Base-by-base conservation (phyloP, 805 yeast species). In the Spencermartinsiella europaea region DNA sequence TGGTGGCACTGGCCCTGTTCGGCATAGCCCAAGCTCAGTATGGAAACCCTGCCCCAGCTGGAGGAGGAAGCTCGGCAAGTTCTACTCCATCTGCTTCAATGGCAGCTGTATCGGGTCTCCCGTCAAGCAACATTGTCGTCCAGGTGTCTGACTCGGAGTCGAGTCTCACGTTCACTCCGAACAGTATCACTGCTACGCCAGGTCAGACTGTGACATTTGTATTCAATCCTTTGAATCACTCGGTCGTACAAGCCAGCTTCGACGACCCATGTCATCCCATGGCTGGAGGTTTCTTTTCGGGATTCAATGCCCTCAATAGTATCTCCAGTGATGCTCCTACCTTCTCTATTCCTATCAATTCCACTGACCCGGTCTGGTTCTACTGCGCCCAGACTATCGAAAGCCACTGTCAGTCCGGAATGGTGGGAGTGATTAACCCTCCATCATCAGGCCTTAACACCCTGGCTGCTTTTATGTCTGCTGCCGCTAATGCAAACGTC, bases 371-470 rank as follows among this genome's bases (percentile, higher is more conserved):
- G 12, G 47, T 55, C 38, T 55, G 59, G 59, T 52, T 46, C 42
- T 55, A 54, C 47, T 55, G 59, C 45, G 49, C 58, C 8, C 58
- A 55, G 45, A 52, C 58, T 31, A 21, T 3, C 34, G 36, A 25
- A 12, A 36, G 44, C 34, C 59, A 55, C 38, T 55, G 59, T 45
- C 58, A 50, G 45, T 21, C 38, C 35, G 59, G 58, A 10, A 55
- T 54, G 58, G 56, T 51, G 21, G 59, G 58, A 31, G 59, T 50
- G 16, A 55, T 55, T 48, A 55, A 55, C 48, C 53, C 56, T 35
- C 49, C 49, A 3, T 36, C 46, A 3, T 38, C 45, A 1, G 44
- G 39, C 3, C 31, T 12, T 12, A 42, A 46, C 49, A 46, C 56
- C 10, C 49, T 55, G n/a, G 42, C 17, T 10, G 46, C 39, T 10